Evolutionary conservation across 352 stramenopile genomes (phyloP), one percentile per base, ranked within the genome.

Genomic region (Globisporangium splendens): DNA sequence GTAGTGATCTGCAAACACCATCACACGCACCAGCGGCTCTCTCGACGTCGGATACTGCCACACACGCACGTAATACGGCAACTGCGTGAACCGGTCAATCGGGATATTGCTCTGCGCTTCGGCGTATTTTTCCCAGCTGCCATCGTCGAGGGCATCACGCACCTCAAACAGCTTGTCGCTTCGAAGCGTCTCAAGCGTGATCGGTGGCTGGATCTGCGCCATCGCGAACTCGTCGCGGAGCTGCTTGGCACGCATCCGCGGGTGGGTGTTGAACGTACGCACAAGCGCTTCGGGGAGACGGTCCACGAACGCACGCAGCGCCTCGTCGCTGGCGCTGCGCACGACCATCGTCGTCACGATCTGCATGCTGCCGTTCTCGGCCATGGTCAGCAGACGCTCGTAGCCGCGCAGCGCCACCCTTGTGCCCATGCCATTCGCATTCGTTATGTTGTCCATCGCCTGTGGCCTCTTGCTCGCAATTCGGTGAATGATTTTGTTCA

Each of bases 1-100:
- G 50, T 55, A 55, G 31, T 55, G 50, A 11, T 55, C 50, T 6
- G 50, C 50, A 12, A 43, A 55, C 24, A 55, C 3, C 50, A 55
- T 42, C 22, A 55, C 1, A 10, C 50, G 50, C 18, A 46, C 50
- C 38, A 8, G 38, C 11, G 2, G 38, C 38, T 43, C 24, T 7
- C 3, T 31, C 7, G 24, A 7, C 24, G 24, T 31, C 24, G 24
- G 24, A 7, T 31, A 31, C 24, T 31, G 24, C 24, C 35, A 41
- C 13, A 44, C 39, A 8, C 39, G 39, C 39, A 44, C 39, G 13
- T 18, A 44, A 18, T 8, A 44, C 39, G 39, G 39, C 17, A 44
- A 0, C 39, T 15, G 2, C 17, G 39, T n/a, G 39, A 18, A 44
- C 39, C 39, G 39, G 13, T 44, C 39, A 1, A 44, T 15, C 13